phyloP scores from a whole-genome alignment of 192 early-diverging fungal species.

The Obelidium mucronatum region DNA sequence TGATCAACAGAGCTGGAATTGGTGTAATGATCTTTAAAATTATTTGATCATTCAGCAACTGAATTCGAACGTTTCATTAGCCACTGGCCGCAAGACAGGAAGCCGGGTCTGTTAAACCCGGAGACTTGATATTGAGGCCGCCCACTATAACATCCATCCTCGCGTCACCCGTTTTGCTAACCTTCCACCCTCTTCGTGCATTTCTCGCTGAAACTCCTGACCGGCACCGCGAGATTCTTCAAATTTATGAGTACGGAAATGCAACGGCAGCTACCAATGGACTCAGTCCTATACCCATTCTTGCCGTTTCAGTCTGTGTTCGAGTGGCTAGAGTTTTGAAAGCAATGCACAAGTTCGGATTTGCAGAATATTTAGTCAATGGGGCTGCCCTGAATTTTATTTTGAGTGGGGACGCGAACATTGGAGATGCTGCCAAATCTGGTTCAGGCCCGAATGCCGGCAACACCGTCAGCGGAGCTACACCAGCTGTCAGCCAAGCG shows the following conservation, averaged over 20 bases:
- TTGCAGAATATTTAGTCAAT: slow-evolving; percentile 45
- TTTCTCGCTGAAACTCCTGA: slow-evolving; percentile 69
- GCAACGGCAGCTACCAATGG: slow-evolving; percentile 21
- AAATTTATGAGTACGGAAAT: slow-evolving; percentile 63
- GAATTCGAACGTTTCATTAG: too few species aligned
- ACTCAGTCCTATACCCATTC: slow-evolving; percentile 58
- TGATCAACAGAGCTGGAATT: slow-evolving; percentile 67
- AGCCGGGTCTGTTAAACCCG: too few species aligned
- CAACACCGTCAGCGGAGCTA: slow-evolving; percentile 30
- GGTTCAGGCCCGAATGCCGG: background rate
- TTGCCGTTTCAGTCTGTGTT: slow-evolving; percentile 72
- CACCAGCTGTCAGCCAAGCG: slow-evolving; percentile 5
- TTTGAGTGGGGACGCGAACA: background rate
- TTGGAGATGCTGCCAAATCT: background rate
- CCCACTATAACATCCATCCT: slow-evolving; percentile 36
- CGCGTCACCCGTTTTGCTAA: slow-evolving; percentile 11
- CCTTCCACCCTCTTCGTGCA: slow-evolving; percentile 26
- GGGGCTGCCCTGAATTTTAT: slow-evolving; percentile 51
- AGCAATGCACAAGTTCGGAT: slow-evolving; percentile 48
- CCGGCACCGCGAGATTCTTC: slow-evolving; percentile 69
- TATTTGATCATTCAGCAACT: background rate
- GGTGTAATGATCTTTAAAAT: slow-evolving; percentile 47
- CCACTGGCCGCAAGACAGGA: too few species aligned
- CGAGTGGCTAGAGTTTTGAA: slow-evolving; percentile 72
- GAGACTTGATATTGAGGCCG: too few species aligned